Base-by-base conservation (phyloP, 768 basidiomycete species). In the Lepiota brunneoincarnata region DNA sequence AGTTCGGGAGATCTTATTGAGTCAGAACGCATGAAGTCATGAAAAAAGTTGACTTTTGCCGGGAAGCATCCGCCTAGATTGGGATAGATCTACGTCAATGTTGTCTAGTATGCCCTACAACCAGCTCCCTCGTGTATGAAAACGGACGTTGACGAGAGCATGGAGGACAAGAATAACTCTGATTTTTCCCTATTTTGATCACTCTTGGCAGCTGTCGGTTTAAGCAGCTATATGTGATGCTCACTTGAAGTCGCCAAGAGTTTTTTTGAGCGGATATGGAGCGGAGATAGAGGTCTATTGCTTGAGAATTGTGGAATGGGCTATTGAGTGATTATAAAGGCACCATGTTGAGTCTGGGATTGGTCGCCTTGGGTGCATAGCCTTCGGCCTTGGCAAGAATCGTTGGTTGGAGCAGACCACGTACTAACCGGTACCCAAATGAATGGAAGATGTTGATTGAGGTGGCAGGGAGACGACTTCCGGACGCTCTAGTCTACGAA, bases 211-310 rank as follows among this genome's bases (percentile, higher is more conserved):
- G 43, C 31, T 47, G 34, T 45, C 44, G 37, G 20, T 38, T 46
- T 26, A 21, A 24, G 15, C 44, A 15, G 36, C 15, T n/a, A 15
- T 37, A 17, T n/a, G 24, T 39, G 21, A n/a, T 31, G 11, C 14
- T 39, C 20, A 14, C 24, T 24, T 14, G n/a, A 31, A 54, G 12
- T 14, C 18, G 44, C 52, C 50, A 41, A 50, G 36, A 40, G 48
- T 44, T 51, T 45, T 49, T 46, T 56, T 57, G 20, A 44, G 61
- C 63, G 67, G 65, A 58, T 42, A 57, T 65, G 67, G 50, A 55
- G 65, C 65, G 67, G 67, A 59, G 51, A 61, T 68, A 66, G 61
- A 63, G 59, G 55, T 38, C 21, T 41, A 39, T 26, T n/a, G 45
- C 45, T 44, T 39, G 49, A 56, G 47, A 42, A 53, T 53, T 34